Base-by-base conservation (phyloP, 768 basidiomycete genomes). In the Nidularia sp. region DNA sequence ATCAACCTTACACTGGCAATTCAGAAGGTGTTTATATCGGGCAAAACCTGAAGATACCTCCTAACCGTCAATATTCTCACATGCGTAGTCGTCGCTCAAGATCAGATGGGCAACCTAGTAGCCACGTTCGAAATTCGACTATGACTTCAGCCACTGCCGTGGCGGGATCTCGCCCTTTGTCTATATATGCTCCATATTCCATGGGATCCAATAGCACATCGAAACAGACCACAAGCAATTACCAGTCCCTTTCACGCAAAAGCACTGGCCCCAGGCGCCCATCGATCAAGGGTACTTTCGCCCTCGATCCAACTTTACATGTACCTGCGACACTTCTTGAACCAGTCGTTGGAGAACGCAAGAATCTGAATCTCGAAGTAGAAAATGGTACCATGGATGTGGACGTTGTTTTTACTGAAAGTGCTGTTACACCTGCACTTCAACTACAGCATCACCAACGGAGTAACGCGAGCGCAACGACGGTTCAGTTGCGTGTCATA, bases 321-420 rank as follows among this genome's bases (percentile, higher is more conserved):
- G 53, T 25, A 2, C 7, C 18, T 8, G 13, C 33, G 7, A 13
- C 29, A 12, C 32, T 33, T 45, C 33, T 29, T 7, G 48, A 45
- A 36, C 48, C 49, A 54, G 57, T 1, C 12, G 39, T 15, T 41
- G 12, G 12, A 5, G 15, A 12, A 41, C 39, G 39, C 5, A 73
- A 73, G 45, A 77, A 80, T 49, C 62, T 80, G 5, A 53, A 56
- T 6, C 57, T 79, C 34, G 67, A 65, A 48, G 73, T 74, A 0
- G 67, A 67, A 54, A 67, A 68, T 49, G 69, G 74, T 1, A 70
- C 69, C 1, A 71, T 81, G 2, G 65, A 73, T 33, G 74, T 73
- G 6, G 68, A 76, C 18, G 64, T 81, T 41, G 10, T 12, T 41
- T 41, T 41, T 3, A 41, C 15, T 15, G 39, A 10, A 10, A 10